Evolutionary conservation across 1,284 basidiomycete species (phyloP).

Genomic region (Boletus sp.): DNA sequence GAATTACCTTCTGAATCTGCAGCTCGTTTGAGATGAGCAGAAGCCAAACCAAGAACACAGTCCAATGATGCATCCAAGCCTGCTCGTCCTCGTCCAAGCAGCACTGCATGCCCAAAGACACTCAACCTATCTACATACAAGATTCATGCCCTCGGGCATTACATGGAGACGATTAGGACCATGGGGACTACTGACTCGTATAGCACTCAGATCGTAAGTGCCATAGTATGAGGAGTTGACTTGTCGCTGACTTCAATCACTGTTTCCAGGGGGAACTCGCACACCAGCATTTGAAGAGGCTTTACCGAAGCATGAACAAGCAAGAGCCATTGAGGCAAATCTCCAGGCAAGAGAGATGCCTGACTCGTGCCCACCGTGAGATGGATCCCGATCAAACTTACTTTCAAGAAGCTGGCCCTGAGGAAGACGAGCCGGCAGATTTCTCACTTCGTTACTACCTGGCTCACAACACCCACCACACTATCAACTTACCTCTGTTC

Average conservation of each 20-base stretch:
- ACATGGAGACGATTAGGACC: not conserved
- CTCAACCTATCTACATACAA: not conserved
- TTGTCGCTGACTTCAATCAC: not conserved
- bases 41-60: too few relatives aligned
- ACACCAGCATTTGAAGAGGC: not conserved
- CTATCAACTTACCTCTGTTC: not conserved
- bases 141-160: not conserved
- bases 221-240: too few relatives aligned
- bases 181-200: not conserved
- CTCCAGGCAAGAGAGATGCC: not conserved
- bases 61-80: too few relatives aligned
- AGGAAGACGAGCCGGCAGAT: not conserved
- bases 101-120: not conserved
- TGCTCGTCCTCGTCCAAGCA: too few relatives aligned
- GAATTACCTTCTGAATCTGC: not conserved
- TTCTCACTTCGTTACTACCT: not conserved
- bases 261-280: not conserved
- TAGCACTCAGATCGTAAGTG: not conserved
- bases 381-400: not conserved
- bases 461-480: not conserved
- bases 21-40: not conserved
- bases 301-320: not conserved
- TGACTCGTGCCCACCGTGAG: not conserved
- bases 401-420: not conserved
- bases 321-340: not conserved